phyloP scores from a whole-genome alignment of 2,329 filamentous ascomycete species.

The Clonostachys solani region DNA sequence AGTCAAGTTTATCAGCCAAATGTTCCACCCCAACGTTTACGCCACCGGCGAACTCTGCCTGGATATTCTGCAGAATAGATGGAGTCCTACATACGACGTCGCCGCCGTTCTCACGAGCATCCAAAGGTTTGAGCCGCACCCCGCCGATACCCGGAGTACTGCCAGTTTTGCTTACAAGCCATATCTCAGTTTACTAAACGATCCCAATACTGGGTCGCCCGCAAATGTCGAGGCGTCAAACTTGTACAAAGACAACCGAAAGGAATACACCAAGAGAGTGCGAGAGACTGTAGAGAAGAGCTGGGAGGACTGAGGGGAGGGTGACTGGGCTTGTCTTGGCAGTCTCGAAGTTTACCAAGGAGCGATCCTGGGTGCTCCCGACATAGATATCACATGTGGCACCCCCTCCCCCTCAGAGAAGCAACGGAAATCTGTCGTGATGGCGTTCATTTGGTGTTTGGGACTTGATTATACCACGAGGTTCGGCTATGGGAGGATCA shows the following conservation, averaged over 20 bases:
- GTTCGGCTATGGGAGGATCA: no score
- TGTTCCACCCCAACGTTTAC: conserved; percentile 99
- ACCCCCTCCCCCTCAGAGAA: no score
- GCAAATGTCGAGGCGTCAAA: conserved; percentile 98
- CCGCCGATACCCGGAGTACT: background rate
- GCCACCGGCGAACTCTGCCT: conserved; percentile 93
- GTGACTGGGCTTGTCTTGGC: no score
- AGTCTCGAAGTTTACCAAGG: no score
- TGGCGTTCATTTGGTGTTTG: no score
- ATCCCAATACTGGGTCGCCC: conserved; percentile 96
- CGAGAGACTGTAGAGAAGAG: conserved; percentile 98
- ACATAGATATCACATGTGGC: no score
- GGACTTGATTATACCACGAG: no score
- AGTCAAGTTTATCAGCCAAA: conserved; percentile 97
- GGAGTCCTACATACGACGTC: conserved; percentile 98
- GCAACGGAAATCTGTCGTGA: no score
- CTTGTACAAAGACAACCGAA: conserved; percentile 95
- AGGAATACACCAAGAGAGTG: conserved; percentile 93
- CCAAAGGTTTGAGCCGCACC: conserved; percentile 63
- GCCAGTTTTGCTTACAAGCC: background rate
- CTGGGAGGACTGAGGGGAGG: conserved; percentile 74
- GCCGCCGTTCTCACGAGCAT: conserved; percentile 96
- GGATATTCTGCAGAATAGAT: conserved; percentile 95
- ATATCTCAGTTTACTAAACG: conserved; percentile 74
- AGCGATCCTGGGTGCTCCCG: no score